Evolutionary conservation across 805 yeast species (phyloP), one percentile per base, ranked within the genome.

Genomic region (Zygosaccharomyces lentus): DNA sequence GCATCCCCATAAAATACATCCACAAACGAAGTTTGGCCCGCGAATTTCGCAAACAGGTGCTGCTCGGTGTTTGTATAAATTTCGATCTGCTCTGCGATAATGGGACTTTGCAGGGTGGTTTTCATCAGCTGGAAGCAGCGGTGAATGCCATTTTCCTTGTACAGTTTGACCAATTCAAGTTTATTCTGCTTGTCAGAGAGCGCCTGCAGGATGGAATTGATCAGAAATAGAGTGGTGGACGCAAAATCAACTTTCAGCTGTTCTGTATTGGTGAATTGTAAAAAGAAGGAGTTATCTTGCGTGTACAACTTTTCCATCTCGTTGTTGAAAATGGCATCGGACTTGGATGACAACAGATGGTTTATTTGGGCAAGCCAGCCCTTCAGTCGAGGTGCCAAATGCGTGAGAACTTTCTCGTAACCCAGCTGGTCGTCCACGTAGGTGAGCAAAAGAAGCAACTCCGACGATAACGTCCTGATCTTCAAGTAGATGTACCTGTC

Each of bases 141-240:
- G 15, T 71, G 72, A 9, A 86, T 61, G 0, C 87, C 85, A 12
- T 77, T 74, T 10, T 81, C 74, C 49, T 73, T 73, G 47, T 87
- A 67, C 53, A 73, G 72, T 41, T 95, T 74, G 9, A 87, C 62
- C 50, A 76, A 78, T 7, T 76, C 67, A 43, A 93, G 69, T 41
- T 40, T 71, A 66, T 50, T 76, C 57, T 55, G 65, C 56, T 48
- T 58, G 57, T 48, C 56, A 34, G 51, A 64, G 55, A 54, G 65
- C 48, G 58, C 79, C 52, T 70, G 75, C 10, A 79, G 72, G 15
- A 90, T 71, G 1, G 88, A 80, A 54, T 82, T 81, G 27, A 88
- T 70, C 34, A 91, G 71, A 32, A 86, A 75, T 71, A 88, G 70
- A 0, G 95, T 81, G 2, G 86, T 73, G 41, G 83, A 66, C 12